Conservation (phyloP, 75 land plant genomes). For the Sequoiadendron giganteum region DNA sequence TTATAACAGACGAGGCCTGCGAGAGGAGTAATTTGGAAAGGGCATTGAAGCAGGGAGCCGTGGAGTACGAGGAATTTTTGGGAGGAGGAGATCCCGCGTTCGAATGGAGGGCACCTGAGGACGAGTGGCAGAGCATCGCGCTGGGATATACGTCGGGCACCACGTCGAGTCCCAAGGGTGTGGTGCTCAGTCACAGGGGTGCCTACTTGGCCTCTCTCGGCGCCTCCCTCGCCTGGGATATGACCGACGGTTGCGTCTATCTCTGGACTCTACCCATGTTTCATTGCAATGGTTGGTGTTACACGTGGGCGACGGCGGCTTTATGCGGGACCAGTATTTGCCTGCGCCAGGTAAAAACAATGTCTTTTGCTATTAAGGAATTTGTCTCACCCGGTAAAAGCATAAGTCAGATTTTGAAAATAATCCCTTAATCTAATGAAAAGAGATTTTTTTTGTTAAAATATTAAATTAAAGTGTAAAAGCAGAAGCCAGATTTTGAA, state of each 20-base stretch:
- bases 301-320: slow-evolving; percentile 86
- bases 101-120: slow-evolving; percentile 72
- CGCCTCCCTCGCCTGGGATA: slow-evolving; percentile 62
- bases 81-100: slow-evolving; percentile 64
- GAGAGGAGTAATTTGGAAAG: slow-evolving; percentile 31
- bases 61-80: slow-evolving; percentile 83
- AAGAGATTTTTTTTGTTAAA: too few relatives aligned
- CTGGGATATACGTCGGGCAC: slow-evolving; percentile 94
- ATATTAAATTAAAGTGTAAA: too few relatives aligned
- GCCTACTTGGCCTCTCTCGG: slow-evolving; percentile 78
- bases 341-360: slow-evolving; percentile 63
- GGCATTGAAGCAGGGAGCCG: slow-evolving; percentile 60
- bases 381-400: too few relatives aligned
- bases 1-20: slow-evolving; percentile 60
- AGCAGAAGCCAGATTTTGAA: too few relatives aligned
- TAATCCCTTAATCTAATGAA: too few relatives aligned
- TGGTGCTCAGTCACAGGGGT: slow-evolving; percentile 80
- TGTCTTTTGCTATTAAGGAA: not conserved
- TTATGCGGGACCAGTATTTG: slow-evolving; percentile 85
- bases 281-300: slow-evolving; percentile 98
- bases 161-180: slow-evolving; percentile 92
- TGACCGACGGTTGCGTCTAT: slow-evolving; percentile 74
- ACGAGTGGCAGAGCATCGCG: slow-evolving; percentile 95
- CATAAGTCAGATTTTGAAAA: too few relatives aligned
- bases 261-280: slow-evolving; percentile 96